Conservation (phyloP, 208 protist genomes). For the Phytomonas sp. region DNA sequence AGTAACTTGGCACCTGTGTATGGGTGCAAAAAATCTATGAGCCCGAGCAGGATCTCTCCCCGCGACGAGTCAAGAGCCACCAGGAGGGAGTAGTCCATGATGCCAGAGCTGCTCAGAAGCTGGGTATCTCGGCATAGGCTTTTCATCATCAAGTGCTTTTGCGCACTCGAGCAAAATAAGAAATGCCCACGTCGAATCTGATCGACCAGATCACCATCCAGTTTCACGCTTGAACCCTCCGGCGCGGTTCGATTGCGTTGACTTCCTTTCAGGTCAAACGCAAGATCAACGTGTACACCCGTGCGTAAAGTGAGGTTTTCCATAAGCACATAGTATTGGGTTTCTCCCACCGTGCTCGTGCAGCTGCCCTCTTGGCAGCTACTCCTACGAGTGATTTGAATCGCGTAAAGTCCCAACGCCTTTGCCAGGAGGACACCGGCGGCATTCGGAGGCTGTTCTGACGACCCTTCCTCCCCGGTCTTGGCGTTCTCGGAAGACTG, state of each 20-base stretch:
- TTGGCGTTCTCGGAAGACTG: constrained; percentile 5
- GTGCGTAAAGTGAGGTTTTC: constrained; percentile 38
- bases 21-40: constrained; percentile 83
- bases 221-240: constrained; percentile 37
- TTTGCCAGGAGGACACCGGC: constrained; percentile 13
- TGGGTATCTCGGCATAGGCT: constrained; percentile 43
- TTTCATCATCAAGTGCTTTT: constrained; percentile 43
- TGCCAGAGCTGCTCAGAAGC: constrained; percentile 32
- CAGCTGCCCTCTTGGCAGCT: constrained; percentile 7
- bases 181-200: constrained; percentile 37
- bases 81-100: constrained; percentile 84
- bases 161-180: constrained; percentile 48
- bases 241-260: constrained; percentile 66
- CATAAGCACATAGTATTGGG: constrained; percentile 55
- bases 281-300: constrained; percentile 9
- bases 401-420: constrained; percentile 21
- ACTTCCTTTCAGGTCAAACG: constrained; percentile 81
- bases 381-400: constrained; percentile 13
- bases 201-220: constrained; percentile 65
- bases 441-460: background rate
- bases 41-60: constrained; percentile 25
- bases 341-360: constrained; percentile 13
- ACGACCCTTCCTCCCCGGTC: background rate
- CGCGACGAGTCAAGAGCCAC: constrained; percentile 13
- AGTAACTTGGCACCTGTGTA: constrained; percentile 70